A percentile compares a stretch with the other conserved stretches of the same genome.
Evolutionary conservation across 2,329 filamentous ascomycete genomes (phyloP).

Genomic region (Paraphoma sp.): DNA sequence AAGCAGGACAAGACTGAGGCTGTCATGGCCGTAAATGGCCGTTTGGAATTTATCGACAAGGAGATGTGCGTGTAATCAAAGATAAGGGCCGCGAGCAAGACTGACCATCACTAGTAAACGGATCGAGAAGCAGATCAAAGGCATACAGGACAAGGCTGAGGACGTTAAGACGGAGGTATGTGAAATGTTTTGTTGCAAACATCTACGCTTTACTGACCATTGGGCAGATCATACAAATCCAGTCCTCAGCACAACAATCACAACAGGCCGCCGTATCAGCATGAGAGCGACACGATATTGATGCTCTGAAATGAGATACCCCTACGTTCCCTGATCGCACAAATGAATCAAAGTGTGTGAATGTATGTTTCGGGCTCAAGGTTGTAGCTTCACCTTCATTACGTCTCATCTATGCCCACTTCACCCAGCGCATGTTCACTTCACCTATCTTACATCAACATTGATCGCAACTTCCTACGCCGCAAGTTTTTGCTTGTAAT

Average conservation of each 20-base stretch:
- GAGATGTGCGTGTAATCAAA: constrained; percentile 73
- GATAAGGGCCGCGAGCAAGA: neutral
- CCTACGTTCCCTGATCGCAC: neutral
- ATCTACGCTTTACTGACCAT: neutral
- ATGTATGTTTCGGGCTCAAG: neutral
- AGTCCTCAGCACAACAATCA: constrained; percentile 35
- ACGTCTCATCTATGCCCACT: no score
- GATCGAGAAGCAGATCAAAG: constrained; percentile 70
- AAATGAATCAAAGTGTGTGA: no score
- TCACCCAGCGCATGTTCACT: no score
- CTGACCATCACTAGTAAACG: constrained; percentile 59
- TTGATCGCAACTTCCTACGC: no score
- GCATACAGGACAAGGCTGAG: constrained; percentile 69
- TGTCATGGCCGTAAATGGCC: constrained; percentile 85
- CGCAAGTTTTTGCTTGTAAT: no score
- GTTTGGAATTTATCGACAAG: constrained; percentile 89
- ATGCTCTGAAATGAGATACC: constrained; percentile 4
- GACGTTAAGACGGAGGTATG: constrained; percentile 68
- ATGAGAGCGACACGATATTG: neutral
- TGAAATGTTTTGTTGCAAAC: neutral
- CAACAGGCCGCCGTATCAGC: constrained; percentile 26
- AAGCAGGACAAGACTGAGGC: constrained; percentile 95
- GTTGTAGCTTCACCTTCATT: neutral
- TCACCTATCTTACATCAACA: no score
- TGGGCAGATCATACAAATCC: constrained; percentile 40